Evolutionary conservation across 2,329 filamentous ascomycete species (phyloP).

Genomic region (Pseudogymnoascus sp.): DNA sequence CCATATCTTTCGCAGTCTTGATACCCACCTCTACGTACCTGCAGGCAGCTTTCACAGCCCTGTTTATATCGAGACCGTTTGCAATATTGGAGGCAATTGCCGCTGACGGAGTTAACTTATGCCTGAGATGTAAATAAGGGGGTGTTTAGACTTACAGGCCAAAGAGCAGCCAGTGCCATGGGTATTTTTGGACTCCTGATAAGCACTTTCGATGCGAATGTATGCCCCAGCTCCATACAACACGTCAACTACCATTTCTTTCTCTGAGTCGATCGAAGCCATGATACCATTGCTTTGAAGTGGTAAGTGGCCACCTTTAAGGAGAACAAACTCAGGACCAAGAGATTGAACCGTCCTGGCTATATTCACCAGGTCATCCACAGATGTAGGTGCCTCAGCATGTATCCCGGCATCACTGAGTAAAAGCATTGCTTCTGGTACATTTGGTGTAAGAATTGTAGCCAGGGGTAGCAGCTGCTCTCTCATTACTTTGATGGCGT

Average conservation of each 20-base stretch:
- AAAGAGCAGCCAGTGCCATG: constrained; percentile 94
- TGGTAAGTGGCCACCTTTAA: constrained; percentile 89
- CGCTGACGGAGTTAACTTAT: constrained; percentile 32
- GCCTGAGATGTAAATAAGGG: background rate
- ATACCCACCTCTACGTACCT: constrained; percentile 67
- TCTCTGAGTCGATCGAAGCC: constrained; percentile 50
- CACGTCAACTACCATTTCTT: constrained; percentile 65
- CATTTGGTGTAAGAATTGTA: constrained; percentile 66
- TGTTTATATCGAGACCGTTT: constrained; percentile 44
- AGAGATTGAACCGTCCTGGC: constrained; percentile 57
- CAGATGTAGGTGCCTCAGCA: constrained; percentile 39
- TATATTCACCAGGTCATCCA: constrained; percentile 60
- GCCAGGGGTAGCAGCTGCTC: constrained; percentile 54
- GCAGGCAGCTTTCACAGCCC: constrained; percentile 59
- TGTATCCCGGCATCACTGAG: constrained; percentile 43
- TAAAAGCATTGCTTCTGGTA: constrained; percentile 64
- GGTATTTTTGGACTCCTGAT: constrained; percentile 67
- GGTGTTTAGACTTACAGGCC: constrained; percentile 55
- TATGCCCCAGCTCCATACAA: constrained; percentile 55
- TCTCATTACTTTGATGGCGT: constrained; percentile 54
- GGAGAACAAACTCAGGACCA: constrained; percentile 70
- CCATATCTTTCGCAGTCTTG: constrained; percentile 34
- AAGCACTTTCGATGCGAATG: constrained; percentile 60
- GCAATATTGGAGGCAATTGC: constrained; percentile 69
- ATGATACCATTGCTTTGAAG: constrained; percentile 54